phyloP scores from a whole-genome alignment of 805 yeast species.

The Starmerella bombicola region DNA sequence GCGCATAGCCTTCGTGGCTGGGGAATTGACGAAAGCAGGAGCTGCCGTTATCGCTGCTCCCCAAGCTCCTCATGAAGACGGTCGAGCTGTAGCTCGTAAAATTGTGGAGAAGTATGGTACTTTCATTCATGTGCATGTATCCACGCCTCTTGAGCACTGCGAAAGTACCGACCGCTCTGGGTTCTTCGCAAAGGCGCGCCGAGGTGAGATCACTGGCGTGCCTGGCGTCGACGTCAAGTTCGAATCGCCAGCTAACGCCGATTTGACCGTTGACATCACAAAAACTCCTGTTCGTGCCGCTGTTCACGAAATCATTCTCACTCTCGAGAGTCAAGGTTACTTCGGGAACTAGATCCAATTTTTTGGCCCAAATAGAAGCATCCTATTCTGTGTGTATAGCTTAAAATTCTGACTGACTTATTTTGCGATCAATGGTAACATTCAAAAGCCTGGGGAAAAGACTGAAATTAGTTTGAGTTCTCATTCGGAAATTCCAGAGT shows the following conservation, averaged over 20 bases:
- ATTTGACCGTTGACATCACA: slow-evolving; percentile 43
- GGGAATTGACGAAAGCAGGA: slow-evolving; percentile 78
- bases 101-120: slow-evolving; percentile 39
- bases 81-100: slow-evolving; percentile 35
- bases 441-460: too few species aligned
- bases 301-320: slow-evolving; percentile 58
- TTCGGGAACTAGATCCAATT: slow-evolving; percentile 36
- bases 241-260: slow-evolving; percentile 41
- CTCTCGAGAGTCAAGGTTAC: slow-evolving; percentile 74
- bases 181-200: slow-evolving; percentile 35
- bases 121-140: slow-evolving; percentile 41
- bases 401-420: too few species aligned
- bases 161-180: slow-evolving; percentile 41
- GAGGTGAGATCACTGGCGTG: slow-evolving; percentile 37
- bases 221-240: slow-evolving; percentile 39
- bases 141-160: slow-evolving; percentile 37
- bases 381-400: too few species aligned
- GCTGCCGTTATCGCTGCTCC: slow-evolving; percentile 73
- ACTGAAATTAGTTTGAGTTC: too few species aligned
- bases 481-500: too few species aligned
- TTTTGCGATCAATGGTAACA: too few species aligned
- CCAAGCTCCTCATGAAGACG: slow-evolving; percentile 35
- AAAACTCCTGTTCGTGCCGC: slow-evolving; percentile 52
- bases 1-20: slow-evolving; percentile 50
- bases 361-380: too few species aligned